Conservation (phyloP, 2,329 filamentous ascomycete genomes). For the Apiospora pterosperma region DNA sequence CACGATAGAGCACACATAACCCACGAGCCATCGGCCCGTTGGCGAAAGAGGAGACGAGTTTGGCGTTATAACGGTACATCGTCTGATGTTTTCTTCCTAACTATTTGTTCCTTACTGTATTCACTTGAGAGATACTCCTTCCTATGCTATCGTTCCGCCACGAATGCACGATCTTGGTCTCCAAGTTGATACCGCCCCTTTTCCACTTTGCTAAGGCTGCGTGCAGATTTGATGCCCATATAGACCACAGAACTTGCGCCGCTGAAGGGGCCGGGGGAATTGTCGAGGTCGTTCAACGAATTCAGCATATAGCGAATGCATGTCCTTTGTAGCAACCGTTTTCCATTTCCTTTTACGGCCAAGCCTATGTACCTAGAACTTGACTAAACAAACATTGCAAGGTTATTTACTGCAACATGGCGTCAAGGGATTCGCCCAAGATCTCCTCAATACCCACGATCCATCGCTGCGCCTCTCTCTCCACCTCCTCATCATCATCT, state of each 20-base stretch:
- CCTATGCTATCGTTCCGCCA: background rate
- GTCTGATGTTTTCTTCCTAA: background rate
- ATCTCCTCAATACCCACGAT: slow-evolving; percentile 86
- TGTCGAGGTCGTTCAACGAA: background rate
- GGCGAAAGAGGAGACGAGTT: background rate
- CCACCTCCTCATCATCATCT: slow-evolving; percentile 91
- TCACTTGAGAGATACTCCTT: background rate
- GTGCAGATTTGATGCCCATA: background rate
- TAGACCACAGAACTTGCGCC: background rate
- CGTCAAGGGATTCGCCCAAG: slow-evolving; percentile 84
- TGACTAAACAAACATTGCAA: background rate
- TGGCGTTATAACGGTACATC: background rate
- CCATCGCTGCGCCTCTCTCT: slow-evolving; percentile 86
- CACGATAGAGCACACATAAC: background rate
- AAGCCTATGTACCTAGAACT: background rate
- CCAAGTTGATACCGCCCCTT: background rate
- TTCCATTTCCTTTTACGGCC: background rate
- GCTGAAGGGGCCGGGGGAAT: too few relatives aligned
- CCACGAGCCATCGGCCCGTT: background rate
- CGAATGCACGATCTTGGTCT: background rate
- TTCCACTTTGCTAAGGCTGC: background rate
- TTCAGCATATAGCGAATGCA: background rate
- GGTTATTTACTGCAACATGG: slow-evolving; percentile 73
- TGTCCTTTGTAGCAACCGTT: background rate
- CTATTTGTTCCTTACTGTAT: background rate